Evolutionary conservation across 805 yeast species (phyloP), one percentile per base, ranked within the genome.

Genomic region (Nakazawaea siamensis): DNA sequence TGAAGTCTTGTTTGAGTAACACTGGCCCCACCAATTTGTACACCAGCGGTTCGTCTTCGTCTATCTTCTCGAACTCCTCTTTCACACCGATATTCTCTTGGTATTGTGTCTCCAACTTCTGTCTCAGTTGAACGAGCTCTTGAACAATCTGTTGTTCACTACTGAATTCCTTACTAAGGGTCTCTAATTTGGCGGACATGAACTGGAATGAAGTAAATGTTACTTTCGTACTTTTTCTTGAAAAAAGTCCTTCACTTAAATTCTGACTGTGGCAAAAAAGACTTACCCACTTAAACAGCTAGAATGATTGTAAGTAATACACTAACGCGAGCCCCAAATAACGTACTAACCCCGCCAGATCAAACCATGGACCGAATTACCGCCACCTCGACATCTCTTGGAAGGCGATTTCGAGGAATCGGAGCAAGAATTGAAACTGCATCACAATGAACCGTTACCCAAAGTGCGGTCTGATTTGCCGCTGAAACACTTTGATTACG

Each of bases 11-110:
- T 2, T 97, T 96, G 42, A 94, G 65, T 40, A 92, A 65, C 4
- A 90, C 87, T 5, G 95, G 94, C 1, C 98, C 98, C 18, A 90
- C 82, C 44, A 88, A 68, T 58, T 92, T 92, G 62, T 74, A 92
- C 18, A 92, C 76, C 47, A 82, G 83, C 12, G 94, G 68, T 25
- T 74, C 81, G 24, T 75, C 82, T 37, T 72, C 70, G 34, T 15
- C 25, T 14, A n/a, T 46, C 24, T 40, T 41, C 19, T 70, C 73
- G 48, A 92, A 83, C 58, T 92, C 98, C 38, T 73, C 78, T 44
- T 77, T 68, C 12, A 92, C 98, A 33, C 92, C 88, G 48, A 77
- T 77, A 56, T 88, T 88, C 56, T 92, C 99, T 57, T 92, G 98
- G 47, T 66, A 73, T 59, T 92, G 99, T 1, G 97, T 84, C 52